phyloP scores from a whole-genome alignment of 2,329 filamentous ascomycete genomes.

The Curvularia lunata region DNA sequence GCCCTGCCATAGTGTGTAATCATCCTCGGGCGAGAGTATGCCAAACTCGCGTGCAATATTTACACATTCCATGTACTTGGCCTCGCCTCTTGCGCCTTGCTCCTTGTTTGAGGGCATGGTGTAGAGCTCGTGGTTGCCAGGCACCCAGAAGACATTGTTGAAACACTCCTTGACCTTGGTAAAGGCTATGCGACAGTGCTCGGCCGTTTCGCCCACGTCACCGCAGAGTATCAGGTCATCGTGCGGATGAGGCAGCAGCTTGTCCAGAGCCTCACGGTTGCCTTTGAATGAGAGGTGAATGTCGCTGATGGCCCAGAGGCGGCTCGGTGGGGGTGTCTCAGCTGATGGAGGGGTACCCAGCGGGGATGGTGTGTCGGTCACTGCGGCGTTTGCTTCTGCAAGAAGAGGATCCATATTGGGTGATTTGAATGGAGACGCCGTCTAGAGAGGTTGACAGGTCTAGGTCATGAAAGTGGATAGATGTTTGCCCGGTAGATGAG shows the following conservation, averaged over 20 bases:
- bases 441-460: neutral
- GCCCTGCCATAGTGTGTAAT: slow-evolving; percentile 61
- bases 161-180: slow-evolving; percentile 52
- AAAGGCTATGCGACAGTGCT: slow-evolving; percentile 47
- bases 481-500: neutral
- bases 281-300: slow-evolving; percentile 56
- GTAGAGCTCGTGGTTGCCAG: slow-evolving; percentile 66
- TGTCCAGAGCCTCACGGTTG: slow-evolving; percentile 54
- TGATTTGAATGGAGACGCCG: neutral
- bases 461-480: neutral
- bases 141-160: slow-evolving; percentile 61
- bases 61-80: slow-evolving; percentile 63
- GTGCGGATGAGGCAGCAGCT: slow-evolving; percentile 48
- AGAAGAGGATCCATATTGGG: slow-evolving; percentile 33
- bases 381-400: slow-evolving; percentile 25
- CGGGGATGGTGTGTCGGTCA: slow-evolving; percentile 11
- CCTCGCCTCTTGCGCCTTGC: slow-evolving; percentile 54
- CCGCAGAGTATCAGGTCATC: slow-evolving; percentile 56
- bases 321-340: slow-evolving; percentile 25
- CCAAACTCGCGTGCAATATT: slow-evolving; percentile 59
- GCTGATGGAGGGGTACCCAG: slow-evolving; percentile 18
- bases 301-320: slow-evolving; percentile 56
- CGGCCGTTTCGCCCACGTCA: slow-evolving; percentile 48
- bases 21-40: slow-evolving; percentile 63
- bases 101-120: slow-evolving; percentile 54